Evolutionary conservation across 129 eudicot genomes (phyloP).

Genomic region (Helichrysum umbraculigerum): DNA sequence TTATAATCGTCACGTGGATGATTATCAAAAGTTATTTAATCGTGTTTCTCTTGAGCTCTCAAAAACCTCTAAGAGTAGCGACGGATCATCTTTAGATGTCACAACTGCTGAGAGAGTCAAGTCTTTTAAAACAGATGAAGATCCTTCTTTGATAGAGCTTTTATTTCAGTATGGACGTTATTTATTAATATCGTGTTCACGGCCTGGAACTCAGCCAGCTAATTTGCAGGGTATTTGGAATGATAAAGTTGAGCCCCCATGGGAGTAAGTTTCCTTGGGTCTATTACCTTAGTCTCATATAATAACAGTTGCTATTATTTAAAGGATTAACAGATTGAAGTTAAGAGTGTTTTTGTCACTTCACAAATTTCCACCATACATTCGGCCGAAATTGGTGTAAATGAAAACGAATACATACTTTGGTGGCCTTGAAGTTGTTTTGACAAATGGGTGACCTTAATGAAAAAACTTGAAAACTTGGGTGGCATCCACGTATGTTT

Average conservation of each 20-base stretch:
- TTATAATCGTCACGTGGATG: constrained; percentile 70
- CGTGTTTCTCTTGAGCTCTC: constrained; percentile 79
- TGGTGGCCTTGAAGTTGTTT: neutral
- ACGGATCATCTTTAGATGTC: constrained; percentile 24
- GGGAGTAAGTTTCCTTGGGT: constrained; percentile 67
- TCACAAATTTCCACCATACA: neutral
- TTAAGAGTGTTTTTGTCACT: neutral
- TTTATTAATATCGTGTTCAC: constrained; percentile 74
- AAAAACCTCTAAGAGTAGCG: constrained; percentile 40
- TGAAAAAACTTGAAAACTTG: neutral
- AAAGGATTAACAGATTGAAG: too few relatives aligned
- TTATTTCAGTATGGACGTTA: constrained; percentile 89
- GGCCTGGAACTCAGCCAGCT: constrained; percentile 79
- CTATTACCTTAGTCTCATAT: neutral
- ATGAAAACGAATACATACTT: neutral
- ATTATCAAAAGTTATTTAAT: constrained; percentile 74
- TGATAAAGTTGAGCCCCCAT: constrained; percentile 63
- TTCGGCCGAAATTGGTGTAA: neutral
- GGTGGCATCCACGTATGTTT: neutral
- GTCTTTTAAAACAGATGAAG: constrained; percentile 68
- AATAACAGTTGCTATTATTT: neutral
- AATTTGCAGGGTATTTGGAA: constrained; percentile 95
- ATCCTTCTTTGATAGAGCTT: constrained; percentile 83
- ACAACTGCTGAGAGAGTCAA: constrained; percentile 74
- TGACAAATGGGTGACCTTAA: neutral